Percentiles rank a stretch among this genome's conserved stretches.
Evolutionary conservation across 2,329 filamentous ascomycete species (phyloP).

Genomic region (Dothideomycetes sp.): DNA sequence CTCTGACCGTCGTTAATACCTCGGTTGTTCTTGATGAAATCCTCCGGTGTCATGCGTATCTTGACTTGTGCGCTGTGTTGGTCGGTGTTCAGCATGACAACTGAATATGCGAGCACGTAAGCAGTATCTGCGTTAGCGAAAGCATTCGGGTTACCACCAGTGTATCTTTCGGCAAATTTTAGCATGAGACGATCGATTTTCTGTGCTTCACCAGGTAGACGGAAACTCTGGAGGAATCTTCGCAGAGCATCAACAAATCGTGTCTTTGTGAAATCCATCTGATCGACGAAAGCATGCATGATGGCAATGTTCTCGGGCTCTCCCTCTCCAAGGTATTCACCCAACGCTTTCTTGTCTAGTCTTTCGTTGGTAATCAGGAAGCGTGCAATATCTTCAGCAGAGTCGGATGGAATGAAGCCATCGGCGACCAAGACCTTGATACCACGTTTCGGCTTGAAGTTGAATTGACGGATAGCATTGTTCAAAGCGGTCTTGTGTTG

Average conservation of each 20-base stretch:
- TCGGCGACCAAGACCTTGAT: constrained; percentile 75
- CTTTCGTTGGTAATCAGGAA: constrained; percentile 77
- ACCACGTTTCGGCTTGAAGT: constrained; percentile 94
- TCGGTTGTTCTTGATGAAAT: constrained; percentile 98
- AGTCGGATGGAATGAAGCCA: constrained; percentile 75
- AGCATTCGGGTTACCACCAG: constrained; percentile 88
- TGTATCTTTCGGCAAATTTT: constrained; percentile 95
- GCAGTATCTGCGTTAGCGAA: constrained; percentile 98
- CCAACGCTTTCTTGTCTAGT: constrained; percentile 83
- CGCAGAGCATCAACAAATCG: constrained; percentile 88
- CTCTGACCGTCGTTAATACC: constrained; percentile 96
- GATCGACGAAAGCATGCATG: constrained; percentile 96
- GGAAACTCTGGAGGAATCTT: constrained; percentile 88
- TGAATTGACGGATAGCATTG: constrained; percentile 85
- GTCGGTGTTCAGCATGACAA: constrained; percentile 94
- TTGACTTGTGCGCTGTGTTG: constrained; percentile 83
- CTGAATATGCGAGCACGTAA: constrained; percentile 91
- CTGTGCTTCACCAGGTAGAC: constrained; percentile 88
- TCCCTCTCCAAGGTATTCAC: constrained; percentile 89
- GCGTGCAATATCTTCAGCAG: constrained; percentile 69
- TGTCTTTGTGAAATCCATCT: constrained; percentile 85
- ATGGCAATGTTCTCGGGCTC: constrained; percentile 89
- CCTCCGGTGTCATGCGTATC: constrained; percentile 85
- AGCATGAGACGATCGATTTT: constrained; percentile 99
- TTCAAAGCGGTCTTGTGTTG: constrained; percentile 84